Conservation (phyloP, 306 rosid species). For the Ceratonia siliqua region DNA sequence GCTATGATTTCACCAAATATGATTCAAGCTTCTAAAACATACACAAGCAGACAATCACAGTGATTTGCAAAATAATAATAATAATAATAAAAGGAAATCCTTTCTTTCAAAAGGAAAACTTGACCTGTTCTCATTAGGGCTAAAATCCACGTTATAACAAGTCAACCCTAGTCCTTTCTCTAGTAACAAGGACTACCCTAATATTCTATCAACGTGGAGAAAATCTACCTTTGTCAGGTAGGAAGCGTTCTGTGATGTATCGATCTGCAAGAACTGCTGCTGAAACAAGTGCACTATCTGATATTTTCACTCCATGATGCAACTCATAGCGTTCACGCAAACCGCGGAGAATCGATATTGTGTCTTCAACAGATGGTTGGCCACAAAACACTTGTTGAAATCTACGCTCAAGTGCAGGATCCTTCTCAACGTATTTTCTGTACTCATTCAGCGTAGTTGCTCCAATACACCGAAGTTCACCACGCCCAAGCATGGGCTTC, state of each 20-base stretch:
- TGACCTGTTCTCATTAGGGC: neutral
- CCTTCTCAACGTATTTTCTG: conserved; percentile 93
- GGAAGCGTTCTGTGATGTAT: conserved; percentile 87
- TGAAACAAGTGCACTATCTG: conserved; percentile 94
- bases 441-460: conserved; percentile 94
- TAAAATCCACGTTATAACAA: neutral
- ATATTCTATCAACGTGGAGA: neutral
- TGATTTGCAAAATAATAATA: neutral
- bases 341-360: conserved; percentile 96
- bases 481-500: conserved; percentile 98
- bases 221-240: conserved; percentile 84
- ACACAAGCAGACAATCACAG: neutral
- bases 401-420: conserved; percentile 96
- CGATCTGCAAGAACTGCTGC: conserved; percentile 94
- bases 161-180: neutral
- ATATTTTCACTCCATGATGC: conserved; percentile 98
- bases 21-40: neutral
- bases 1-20: neutral
- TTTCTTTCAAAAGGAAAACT: neutral
- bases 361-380: conserved; percentile 92
- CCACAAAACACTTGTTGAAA: conserved; percentile 93
- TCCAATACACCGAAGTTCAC: conserved; percentile 97
- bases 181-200: neutral
- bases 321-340: conserved; percentile 95
- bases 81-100: neutral